phyloP scores from a whole-genome alignment of 345 rosid species.

The Pistacia integerrima region DNA sequence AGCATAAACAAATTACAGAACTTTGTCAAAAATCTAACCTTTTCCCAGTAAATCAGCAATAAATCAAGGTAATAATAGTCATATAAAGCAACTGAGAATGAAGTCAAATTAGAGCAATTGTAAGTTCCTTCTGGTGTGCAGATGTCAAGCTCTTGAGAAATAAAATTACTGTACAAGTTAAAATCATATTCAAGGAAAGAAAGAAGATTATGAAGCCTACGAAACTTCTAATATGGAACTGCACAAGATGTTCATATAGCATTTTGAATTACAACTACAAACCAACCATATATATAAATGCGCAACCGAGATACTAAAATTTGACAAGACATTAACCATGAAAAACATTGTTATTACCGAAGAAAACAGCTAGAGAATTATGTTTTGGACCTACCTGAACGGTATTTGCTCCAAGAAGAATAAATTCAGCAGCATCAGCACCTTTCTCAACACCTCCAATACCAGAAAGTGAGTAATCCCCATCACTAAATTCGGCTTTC shows the following conservation, averaged over 20 bases:
- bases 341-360: too few relatives aligned
- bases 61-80: too few relatives aligned
- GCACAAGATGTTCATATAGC: not conserved
- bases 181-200: not conserved
- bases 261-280: not conserved
- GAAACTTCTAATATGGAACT: too few relatives aligned
- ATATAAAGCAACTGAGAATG: too few relatives aligned
- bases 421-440: conserved; percentile 87
- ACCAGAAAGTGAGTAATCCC: conserved; percentile 76
- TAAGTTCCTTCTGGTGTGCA: not conserved
- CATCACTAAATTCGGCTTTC: conserved; percentile 60
- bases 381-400: conserved; percentile 67
- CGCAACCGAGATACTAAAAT: not conserved
- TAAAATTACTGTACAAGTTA: not conserved
- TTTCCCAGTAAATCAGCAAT: too few relatives aligned
- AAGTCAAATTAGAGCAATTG: too few relatives aligned
- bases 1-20: not conserved
- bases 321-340: not conserved
- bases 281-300: not conserved
- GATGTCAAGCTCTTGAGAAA: not conserved
- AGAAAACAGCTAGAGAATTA: not conserved
- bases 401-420: conserved; percentile 91
- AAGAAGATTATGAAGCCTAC: not conserved
- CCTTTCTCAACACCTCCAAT: conserved; percentile 98
- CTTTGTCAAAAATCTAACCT: not conserved